Evolutionary conservation across 495 filamentous ascomycete genomes (phyloP).

Genomic region (Aspergillus sclerotioniger): DNA sequence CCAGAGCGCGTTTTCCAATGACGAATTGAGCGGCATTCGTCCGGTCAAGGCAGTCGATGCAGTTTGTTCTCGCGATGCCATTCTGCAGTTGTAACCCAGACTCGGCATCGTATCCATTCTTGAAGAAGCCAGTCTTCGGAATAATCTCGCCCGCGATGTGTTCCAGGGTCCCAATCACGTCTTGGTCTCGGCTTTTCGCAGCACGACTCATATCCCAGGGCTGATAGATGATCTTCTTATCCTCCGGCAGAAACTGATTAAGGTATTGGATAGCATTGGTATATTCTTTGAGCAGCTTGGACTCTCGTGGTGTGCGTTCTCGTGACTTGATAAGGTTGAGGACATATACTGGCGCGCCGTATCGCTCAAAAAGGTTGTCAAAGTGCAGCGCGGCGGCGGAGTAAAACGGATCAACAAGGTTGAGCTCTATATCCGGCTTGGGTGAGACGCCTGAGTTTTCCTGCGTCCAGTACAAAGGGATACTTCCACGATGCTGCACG

Average conservation of each 20-base stretch:
- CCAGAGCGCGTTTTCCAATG: constrained; percentile 92
- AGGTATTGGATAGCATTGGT: constrained; percentile 86
- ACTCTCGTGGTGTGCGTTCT: constrained; percentile 89
- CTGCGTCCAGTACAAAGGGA: constrained; percentile 96
- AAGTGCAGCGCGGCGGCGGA: constrained; percentile 95
- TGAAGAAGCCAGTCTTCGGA: constrained; percentile 86
- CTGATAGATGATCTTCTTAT: constrained; percentile 84
- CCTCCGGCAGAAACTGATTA: constrained; percentile 85
- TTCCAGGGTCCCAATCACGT: constrained; percentile 91
- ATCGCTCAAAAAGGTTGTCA: constrained; percentile 91
- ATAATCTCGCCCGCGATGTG: constrained; percentile 83
- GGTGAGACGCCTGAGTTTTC: constrained; percentile 93
- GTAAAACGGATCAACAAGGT: constrained; percentile 93
- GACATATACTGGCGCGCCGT: constrained; percentile 86
- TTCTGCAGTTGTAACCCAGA: constrained; percentile 75
- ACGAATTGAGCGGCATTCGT: constrained; percentile 98
- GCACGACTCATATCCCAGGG: constrained; percentile 99
- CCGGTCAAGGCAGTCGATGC: constrained; percentile 94
- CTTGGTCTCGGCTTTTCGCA: constrained; percentile 89
- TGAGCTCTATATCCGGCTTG: constrained; percentile 92
- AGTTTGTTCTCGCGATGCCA: constrained; percentile 92
- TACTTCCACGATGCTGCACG: constrained; percentile 94
- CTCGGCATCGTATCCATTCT: constrained; percentile 72
- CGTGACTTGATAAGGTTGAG: constrained; percentile 91
- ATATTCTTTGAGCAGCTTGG: constrained; percentile 84